Conservation (phyloP, 805 yeast genomes). For the Tetrapisispora arboricola region DNA sequence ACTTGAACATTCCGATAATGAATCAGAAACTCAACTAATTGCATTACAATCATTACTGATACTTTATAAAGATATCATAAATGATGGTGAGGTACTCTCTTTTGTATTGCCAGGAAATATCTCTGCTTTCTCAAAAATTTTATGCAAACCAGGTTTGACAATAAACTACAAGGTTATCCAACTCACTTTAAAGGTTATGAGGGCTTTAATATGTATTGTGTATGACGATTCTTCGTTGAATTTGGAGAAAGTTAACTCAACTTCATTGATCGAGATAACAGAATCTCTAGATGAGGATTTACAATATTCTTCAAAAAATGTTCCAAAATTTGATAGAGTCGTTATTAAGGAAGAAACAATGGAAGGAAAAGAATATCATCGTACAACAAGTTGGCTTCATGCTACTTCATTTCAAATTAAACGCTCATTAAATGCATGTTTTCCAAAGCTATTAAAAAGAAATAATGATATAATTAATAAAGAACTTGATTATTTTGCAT, state of each 20-base stretch:
- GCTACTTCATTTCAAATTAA: constrained; percentile 43
- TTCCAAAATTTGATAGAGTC: background rate
- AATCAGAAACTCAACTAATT: constrained; percentile 25
- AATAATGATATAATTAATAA: constrained; percentile 12
- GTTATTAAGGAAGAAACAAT: background rate
- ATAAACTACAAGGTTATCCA: constrained; percentile 32
- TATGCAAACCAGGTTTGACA: constrained; percentile 24
- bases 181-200: constrained; percentile 25
- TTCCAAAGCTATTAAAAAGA: constrained; percentile 19
- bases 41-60: constrained; percentile 29
- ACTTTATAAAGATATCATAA: constrained; percentile 28
- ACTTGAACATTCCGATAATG: constrained; percentile 16
- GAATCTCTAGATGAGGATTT: background rate
- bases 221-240: constrained; percentile 36
- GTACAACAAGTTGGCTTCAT: constrained; percentile 45
- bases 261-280: constrained; percentile 12
- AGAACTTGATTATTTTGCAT: constrained; percentile 10
- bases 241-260: too few species aligned
- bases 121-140: constrained; percentile 34
- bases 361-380: constrained; percentile 20
- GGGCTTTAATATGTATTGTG: constrained; percentile 25
- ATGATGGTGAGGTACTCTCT: constrained; percentile 41
- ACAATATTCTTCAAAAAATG: background rate
- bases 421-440: constrained; percentile 34
- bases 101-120: constrained; percentile 44